Conservation (phyloP, 805 yeast genomes). For the Ogataea trehaloabstinens region DNA sequence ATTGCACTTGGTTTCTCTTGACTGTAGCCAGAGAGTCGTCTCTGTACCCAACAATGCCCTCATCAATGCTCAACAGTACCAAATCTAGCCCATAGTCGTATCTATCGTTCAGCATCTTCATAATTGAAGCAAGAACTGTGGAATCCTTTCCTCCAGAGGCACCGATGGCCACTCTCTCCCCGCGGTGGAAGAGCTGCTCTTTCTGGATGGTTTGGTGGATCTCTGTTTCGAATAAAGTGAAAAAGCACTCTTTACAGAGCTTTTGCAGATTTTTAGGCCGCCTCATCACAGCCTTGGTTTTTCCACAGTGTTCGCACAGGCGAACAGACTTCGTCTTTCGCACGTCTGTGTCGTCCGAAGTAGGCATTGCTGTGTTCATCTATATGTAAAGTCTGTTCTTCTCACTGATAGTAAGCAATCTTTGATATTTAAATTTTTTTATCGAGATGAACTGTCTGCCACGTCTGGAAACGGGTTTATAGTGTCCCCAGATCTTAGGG, state of each 20-base stretch:
- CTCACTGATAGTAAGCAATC: neutral
- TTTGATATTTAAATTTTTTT: neutral
- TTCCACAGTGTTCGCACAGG: conserved; percentile 81
- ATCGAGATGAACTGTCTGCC: conserved; percentile 8
- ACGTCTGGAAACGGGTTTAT: too few relatives aligned
- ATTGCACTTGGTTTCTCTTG: conserved; percentile 82
- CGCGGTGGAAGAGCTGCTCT: conserved; percentile 66
- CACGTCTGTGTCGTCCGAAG: too few relatives aligned
- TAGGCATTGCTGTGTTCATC: too few relatives aligned
- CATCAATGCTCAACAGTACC: conserved; percentile 85
- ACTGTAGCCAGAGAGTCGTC: conserved; percentile 98
- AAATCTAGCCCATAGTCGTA: conserved; percentile 85
- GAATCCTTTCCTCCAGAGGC: conserved; percentile 99
- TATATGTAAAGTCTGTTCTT: neutral
- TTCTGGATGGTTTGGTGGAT: conserved; percentile 83
- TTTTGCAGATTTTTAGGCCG: conserved; percentile 91
- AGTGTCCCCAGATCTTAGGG: too few relatives aligned
- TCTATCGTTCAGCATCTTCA: conserved; percentile 85
- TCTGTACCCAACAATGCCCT: conserved; percentile 94
- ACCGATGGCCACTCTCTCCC: conserved; percentile 93
- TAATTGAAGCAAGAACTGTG: conserved; percentile 85
- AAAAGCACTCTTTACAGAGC: conserved; percentile 89
- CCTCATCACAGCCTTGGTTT: conserved; percentile 79
- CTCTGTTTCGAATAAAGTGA: conserved; percentile 88
- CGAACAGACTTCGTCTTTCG: conserved; percentile 37